A percentile compares a stretch with the other conserved stretches of the same genome.
Conservation (phyloP, 495 filamentous ascomycete genomes). For the Penicillium parvum region DNA sequence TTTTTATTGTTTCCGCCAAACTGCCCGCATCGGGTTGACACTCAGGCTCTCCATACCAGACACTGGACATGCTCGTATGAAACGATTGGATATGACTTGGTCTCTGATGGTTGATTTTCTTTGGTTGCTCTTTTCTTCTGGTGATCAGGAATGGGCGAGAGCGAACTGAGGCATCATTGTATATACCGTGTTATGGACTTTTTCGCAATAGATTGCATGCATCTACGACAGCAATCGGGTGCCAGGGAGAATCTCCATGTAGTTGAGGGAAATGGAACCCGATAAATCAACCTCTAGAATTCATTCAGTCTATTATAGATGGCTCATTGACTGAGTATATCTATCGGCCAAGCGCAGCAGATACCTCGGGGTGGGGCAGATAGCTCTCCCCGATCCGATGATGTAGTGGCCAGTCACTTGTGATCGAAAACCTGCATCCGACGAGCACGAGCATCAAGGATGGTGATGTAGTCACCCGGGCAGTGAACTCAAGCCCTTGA, state of each 20-base stretch:
- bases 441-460: background rate
- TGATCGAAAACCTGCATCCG: constrained; percentile 17
- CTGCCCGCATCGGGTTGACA: constrained; percentile 21
- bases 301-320: no score
- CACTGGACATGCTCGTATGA: constrained; percentile 34
- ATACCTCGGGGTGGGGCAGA: constrained; percentile 9
- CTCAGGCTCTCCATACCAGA: constrained; percentile 25
- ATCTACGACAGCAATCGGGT: no score
- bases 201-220: constrained; percentile 13
- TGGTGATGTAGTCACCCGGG: background rate
- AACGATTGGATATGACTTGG: constrained; percentile 37
- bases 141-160: constrained; percentile 1
- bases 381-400: constrained; percentile 17
- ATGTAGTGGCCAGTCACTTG: constrained; percentile 28
- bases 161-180: constrained; percentile 22
- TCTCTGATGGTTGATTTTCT: constrained; percentile 21
- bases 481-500: background rate
- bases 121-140: constrained; percentile 13
- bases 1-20: constrained; percentile 34
- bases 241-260: no score
- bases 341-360: no score
- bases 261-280: no score
- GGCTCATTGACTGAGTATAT: no score
- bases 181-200: constrained; percentile 20
- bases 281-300: no score